phyloP scores from a whole-genome alignment of 2,329 filamentous ascomycete species.

The Hypoxylon sp. region DNA sequence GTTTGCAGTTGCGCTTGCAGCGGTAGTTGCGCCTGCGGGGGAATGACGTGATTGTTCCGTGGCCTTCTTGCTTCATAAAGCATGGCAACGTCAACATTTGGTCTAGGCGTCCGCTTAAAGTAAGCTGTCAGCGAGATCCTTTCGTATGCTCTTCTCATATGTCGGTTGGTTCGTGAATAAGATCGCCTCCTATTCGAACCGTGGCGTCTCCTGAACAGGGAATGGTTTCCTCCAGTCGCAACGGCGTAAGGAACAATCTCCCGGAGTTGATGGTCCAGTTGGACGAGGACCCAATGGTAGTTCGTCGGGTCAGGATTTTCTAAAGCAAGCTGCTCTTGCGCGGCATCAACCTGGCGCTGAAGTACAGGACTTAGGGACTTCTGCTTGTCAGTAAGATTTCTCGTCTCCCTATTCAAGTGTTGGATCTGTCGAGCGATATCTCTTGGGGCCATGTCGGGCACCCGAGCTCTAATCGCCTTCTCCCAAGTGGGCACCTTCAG shows the following conservation, averaged over 20 bases:
- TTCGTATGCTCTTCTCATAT: slow-evolving; percentile 56
- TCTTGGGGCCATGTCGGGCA: slow-evolving; percentile 58
- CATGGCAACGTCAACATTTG: slow-evolving; percentile 50
- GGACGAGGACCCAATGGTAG: slow-evolving; percentile 60
- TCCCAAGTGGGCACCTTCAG: slow-evolving; percentile 59
- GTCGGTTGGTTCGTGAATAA: slow-evolving; percentile 53
- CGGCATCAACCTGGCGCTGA: slow-evolving; percentile 61
- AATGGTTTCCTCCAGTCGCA: slow-evolving; percentile 6
- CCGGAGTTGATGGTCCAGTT: slow-evolving; percentile 60
- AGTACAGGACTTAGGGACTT: slow-evolving; percentile 55
- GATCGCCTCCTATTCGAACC: slow-evolving; percentile 49
- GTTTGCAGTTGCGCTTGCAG: not conserved
- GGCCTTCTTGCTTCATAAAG: slow-evolving; percentile 45
- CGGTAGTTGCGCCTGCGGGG: slow-evolving; percentile 7
- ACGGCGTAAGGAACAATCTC: slow-evolving; percentile 46
- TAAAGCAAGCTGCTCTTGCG: slow-evolving; percentile 55
- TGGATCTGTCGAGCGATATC: slow-evolving; percentile 58
- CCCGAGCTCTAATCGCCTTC: slow-evolving; percentile 53
- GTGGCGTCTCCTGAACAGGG: slow-evolving; percentile 24
- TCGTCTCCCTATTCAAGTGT: slow-evolving; percentile 56
- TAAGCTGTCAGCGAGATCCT: slow-evolving; percentile 62
- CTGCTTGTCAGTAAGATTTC: slow-evolving; percentile 58
- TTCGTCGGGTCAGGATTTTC: slow-evolving; percentile 56
- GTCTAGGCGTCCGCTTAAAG: slow-evolving; percentile 60
- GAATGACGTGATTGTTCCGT: slow-evolving; percentile 11